Percentiles rank a stretch among this genome's conserved stretches.
phyloP scores from a whole-genome alignment of 78 protist species.

The Salpingoeca rosetta region DNA sequence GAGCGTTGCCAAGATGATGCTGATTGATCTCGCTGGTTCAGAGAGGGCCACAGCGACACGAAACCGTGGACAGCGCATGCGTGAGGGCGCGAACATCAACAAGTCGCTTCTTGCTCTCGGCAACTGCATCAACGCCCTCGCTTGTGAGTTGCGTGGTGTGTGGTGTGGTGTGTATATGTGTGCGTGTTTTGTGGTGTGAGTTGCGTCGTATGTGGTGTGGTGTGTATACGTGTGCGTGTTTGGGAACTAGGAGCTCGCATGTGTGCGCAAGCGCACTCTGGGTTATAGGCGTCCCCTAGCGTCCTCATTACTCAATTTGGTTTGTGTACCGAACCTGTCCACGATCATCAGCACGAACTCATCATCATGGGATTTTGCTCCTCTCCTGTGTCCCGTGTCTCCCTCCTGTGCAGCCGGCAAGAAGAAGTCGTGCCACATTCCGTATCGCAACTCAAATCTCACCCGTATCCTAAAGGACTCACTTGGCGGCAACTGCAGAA shows the following conservation, averaged over 20 bases:
- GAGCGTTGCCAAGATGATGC: slow-evolving; percentile 1
- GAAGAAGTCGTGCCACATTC: slow-evolving; percentile 47
- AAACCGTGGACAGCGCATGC: slow-evolving; percentile 37
- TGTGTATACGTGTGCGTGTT: too few relatives aligned
- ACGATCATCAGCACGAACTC: neutral
- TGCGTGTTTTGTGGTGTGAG: too few relatives aligned
- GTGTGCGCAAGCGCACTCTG: neutral
- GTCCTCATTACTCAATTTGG: neutral
- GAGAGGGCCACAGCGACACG: slow-evolving; percentile 64
- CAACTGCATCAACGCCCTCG: slow-evolving; percentile 69
- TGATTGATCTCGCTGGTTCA: slow-evolving; percentile 89
- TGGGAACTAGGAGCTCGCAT: too few relatives aligned
- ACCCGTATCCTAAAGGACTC: slow-evolving; percentile 92
- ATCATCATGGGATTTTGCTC: too few relatives aligned
- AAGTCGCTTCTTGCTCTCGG: slow-evolving; percentile 76
- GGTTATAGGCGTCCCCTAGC: neutral
- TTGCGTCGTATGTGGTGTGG: neutral
- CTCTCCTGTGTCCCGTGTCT: too few relatives aligned
- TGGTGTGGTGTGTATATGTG: too few relatives aligned
- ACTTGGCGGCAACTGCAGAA: slow-evolving; percentile 88
- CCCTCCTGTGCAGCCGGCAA: neutral
- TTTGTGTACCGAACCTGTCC: neutral
- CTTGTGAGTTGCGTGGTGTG: neutral
- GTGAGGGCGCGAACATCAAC: slow-evolving; percentile 82
- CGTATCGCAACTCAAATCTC: slow-evolving; percentile 93